Evolutionary conservation across 805 yeast species (phyloP), one percentile per base, ranked within the genome.

Genomic region (Metschnikowia koreensis): DNA sequence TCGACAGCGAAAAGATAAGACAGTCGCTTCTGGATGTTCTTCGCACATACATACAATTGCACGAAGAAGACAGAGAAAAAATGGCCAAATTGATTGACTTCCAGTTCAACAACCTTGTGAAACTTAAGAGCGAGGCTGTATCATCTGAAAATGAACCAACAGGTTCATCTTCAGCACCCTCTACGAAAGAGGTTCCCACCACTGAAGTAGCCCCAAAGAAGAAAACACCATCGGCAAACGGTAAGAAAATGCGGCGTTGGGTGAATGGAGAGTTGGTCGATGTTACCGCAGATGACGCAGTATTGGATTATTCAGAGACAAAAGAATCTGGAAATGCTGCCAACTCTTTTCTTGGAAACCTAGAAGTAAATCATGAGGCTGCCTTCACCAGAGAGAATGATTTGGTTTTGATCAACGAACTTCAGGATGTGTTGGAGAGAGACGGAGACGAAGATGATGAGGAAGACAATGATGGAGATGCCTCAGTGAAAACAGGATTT

Each of bases 171-270:
- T 10, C 15, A 10, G 38, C 43, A 17, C 8, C 44, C n/a, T 16
- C 16, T 13, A 16, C 40, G 8, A 34, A 37, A 40, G 41, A 6
- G 7, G 28, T 5, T 37, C 29, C 40, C 36, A 52, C 17, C 15
- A 29, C 36, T 17, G 52, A 37, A 31, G 33, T 26, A 10, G 15
- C 33, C 15, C 13, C 42, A 13, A 52, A 50, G 48, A 49, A 50
- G 52, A 54, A 53, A 33, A 41, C 45, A 12, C 48, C 50, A 22
- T 26, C 34, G 36, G 41, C 61, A 8, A 28, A 37, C 2, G 37
- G 52, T 16, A 55, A 56, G 48, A 74, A 74, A 59, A 71, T 73
- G 79, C 63, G 79, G 52, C 72, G 70, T 54, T 74, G 79, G 79
- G 68, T 70, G 29, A 70, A 70, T 48, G 75, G 70, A 17, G 72